These are phyloP conservation scores for Dioszegia aurantiaca DNA, from an alignment of 768 basidiomycete species.

Conservation along the genomic window DNA sequence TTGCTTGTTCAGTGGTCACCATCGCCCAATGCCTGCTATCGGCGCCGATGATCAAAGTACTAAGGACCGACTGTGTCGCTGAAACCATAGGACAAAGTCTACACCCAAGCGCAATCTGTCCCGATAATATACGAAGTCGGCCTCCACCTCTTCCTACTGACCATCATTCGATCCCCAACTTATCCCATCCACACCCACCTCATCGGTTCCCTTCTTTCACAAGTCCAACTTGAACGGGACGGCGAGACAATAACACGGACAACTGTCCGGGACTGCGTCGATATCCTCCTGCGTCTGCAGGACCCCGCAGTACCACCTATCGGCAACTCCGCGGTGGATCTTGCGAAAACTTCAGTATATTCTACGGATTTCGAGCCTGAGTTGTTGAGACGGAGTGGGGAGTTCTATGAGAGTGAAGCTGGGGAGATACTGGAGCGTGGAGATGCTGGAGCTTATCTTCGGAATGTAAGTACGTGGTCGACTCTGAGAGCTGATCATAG, in stretches of 20 bases:
- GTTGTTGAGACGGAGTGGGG: conserved; percentile 70
- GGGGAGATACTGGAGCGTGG: conserved; percentile 66
- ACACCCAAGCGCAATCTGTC: conserved; percentile 69
- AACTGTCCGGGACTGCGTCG: conserved; percentile 80
- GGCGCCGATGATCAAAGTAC: too few species aligned
- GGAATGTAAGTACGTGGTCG: conserved; percentile 60
- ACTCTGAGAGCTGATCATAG: conserved; percentile 55
- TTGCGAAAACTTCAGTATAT: conserved; percentile 61
- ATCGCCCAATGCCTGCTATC: too few species aligned
- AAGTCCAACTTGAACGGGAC: conserved; percentile 86
- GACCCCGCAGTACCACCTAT: conserved; percentile 50
- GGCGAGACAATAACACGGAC: conserved; percentile 89
- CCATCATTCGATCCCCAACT: conserved; percentile 57
- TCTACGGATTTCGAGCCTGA: conserved; percentile 77
- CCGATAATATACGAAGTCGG: conserved; percentile 80
- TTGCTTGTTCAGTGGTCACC: too few species aligned
- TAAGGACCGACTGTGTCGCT: too few species aligned
- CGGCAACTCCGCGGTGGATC: conserved; percentile 32
- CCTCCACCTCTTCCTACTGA: conserved; percentile 72
- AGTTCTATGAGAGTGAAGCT: conserved; percentile 77
- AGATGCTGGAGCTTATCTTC: conserved; percentile 77
- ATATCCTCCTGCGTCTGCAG: conserved; percentile 69
- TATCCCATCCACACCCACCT: conserved; percentile 80
- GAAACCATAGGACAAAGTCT: conserved; percentile 75
- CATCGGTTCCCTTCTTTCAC: conserved; percentile 73